Base-by-base conservation (phyloP, 2,329 filamentous ascomycete genomes). In the Daldinia sp. region DNA sequence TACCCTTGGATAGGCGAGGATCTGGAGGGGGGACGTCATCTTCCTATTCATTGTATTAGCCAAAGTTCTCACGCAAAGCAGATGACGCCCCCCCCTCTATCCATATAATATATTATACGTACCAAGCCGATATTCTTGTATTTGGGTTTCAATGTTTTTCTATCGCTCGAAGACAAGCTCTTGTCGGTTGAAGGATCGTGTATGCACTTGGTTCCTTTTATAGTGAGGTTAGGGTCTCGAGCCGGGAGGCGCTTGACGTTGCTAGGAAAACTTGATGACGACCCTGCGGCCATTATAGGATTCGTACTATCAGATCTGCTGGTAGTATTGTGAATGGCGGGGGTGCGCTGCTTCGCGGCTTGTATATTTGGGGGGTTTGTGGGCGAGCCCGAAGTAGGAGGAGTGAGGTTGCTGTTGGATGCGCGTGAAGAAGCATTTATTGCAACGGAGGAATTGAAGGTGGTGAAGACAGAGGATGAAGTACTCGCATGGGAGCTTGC, bases 1-100 rank as follows among this genome's bases (percentile, higher is more conserved):
- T 91, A 71, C 90, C 79, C 79, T 89, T 81, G 72, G 86, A 87
- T 63, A 96, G 83, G 72, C 95, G 91, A 68, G 95, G 95, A 78
- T 99, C 95, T 69, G 87, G 81, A 74, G 91, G 87, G 78, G 87
- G 87, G 81, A 86, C 85, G 81, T 93, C 89, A 87, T 94, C 90
- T 85, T 91, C 87, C 87, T 91, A 85, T 80, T 82, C 81, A 80
- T 76, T 75, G 70, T 73, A 85, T 88, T 89, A 88, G 86, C 85
- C 84, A 84, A 74, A 69, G 73, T 73, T 78, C 73, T 75, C 73
- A 76, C 78, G 80, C 77, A 76, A 77, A 78, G 75, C 78, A 83
- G 84, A 87, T 87, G 86, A 88, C 86, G 82, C 82, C 79, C 86
- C 85, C 85, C 84, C 82, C 80, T 74, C 75, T 73, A 69, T 63